phyloP scores from a whole-genome alignment of 345 rosid genomes.

The Lumnitzera racemosa region DNA sequence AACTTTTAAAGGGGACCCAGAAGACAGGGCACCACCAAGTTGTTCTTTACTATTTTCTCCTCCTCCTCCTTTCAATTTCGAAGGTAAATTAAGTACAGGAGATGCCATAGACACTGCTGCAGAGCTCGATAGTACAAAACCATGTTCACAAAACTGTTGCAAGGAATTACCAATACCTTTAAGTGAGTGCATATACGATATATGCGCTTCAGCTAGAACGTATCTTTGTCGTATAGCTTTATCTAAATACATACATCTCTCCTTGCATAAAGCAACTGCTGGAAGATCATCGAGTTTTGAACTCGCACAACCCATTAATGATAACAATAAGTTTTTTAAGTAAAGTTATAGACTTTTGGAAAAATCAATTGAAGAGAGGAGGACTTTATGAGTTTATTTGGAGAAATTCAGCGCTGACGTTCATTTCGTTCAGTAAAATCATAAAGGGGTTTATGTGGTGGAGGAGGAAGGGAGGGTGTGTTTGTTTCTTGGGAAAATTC shows the following conservation, averaged over 20 bases:
- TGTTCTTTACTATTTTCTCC: neutral
- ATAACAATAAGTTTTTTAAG: neutral
- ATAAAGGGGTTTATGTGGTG: too few relatives aligned
- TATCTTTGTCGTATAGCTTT: conserved; percentile 70
- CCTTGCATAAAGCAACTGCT: conserved; percentile 85
- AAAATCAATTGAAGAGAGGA: neutral
- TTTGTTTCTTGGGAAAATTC: conserved; percentile 7
- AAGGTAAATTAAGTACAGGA: conserved; percentile 49
- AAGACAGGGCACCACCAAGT: too few relatives aligned
- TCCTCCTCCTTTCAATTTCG: conserved; percentile 30
- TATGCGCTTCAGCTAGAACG: conserved; percentile 70
- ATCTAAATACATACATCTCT: conserved; percentile 59
- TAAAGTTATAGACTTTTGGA: neutral
- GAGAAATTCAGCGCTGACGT: too few relatives aligned
- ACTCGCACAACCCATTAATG: conserved; percentile 66
- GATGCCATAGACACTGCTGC: conserved; percentile 7
- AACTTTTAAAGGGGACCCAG: too few relatives aligned
- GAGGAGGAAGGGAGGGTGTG: conserved; percentile 2
- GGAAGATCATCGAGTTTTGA: conserved; percentile 94
- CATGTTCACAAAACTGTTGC: conserved; percentile 36
- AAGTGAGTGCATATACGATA: conserved; percentile 51
- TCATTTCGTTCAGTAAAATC: too few relatives aligned
- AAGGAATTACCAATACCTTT: conserved; percentile 43
- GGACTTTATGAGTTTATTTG: neutral
- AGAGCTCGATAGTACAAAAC: conserved; percentile 16